A percentile compares a stretch with the other conserved stretches of the same genome.
These are phyloP conservation scores for Epithemia pelagica DNA, from an alignment of 108 stramenopile species.

Conservation along the genomic window DNA sequence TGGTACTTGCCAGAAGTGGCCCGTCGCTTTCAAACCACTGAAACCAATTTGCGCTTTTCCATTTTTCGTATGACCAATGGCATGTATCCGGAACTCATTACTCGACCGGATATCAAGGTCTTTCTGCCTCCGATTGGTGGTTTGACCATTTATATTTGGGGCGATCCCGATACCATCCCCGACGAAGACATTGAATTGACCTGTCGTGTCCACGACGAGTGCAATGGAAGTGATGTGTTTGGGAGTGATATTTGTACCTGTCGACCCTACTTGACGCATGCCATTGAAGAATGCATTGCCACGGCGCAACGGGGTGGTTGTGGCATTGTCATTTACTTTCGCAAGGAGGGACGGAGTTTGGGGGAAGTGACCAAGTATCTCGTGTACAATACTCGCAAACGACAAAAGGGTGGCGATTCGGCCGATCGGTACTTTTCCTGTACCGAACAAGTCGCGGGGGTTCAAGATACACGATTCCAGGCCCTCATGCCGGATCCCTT, in stretches of 20 bases:
- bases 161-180: slow-evolving; percentile 93
- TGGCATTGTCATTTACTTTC: slow-evolving; percentile 95
- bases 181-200: slow-evolving; percentile 97
- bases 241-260: slow-evolving; percentile 97
- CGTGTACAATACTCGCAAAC: slow-evolving; percentile 98
- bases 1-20: slow-evolving; percentile 99
- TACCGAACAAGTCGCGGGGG: slow-evolving; percentile 94
- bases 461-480: slow-evolving; percentile 95
- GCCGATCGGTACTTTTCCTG: slow-evolving; percentile 97
- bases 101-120: slow-evolving; percentile 94
- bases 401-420: slow-evolving; percentile 92
- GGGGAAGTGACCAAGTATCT: slow-evolving; percentile 99
- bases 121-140: slow-evolving; percentile 99
- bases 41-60: slow-evolving; percentile 80
- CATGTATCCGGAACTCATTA: slow-evolving; percentile 99
- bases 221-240: slow-evolving; percentile 98
- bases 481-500: slow-evolving; percentile 98
- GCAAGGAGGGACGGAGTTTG: slow-evolving; percentile 94
- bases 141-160: slow-evolving; percentile 98
- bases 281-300: slow-evolving; percentile 98
- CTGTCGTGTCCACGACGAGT: slow-evolving; percentile 97
- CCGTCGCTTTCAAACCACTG: slow-evolving; percentile 91
- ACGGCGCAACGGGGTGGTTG: slow-evolving; percentile 93
- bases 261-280: slow-evolving; percentile 97
- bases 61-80: slow-evolving; percentile 98